Evolutionary conservation across 345 rosid genomes (phyloP).

Genomic region (Mangifera indica): DNA sequence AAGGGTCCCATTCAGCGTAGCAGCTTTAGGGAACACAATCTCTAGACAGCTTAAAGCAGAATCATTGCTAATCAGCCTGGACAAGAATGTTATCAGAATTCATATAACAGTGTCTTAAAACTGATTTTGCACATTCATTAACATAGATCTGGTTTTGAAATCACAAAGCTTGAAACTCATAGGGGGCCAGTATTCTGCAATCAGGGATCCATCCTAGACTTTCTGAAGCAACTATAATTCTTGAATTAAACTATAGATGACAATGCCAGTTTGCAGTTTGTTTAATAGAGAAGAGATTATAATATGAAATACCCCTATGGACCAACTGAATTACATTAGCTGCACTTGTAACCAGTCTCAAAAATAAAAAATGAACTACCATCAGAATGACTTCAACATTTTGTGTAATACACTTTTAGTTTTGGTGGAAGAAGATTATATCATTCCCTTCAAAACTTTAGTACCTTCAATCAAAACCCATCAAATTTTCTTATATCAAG

Average conservation of each 20-base stretch:
- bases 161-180: not conserved
- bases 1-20: not conserved
- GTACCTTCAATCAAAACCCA: slow-evolving; percentile 2
- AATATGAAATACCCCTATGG: not conserved
- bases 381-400: not conserved
- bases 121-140: not conserved
- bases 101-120: not conserved
- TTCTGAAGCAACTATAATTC: not conserved
- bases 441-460: not conserved
- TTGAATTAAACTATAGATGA: not conserved
- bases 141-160: not conserved
- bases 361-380: not conserved
- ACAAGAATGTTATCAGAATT: not conserved
- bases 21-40: slow-evolving; percentile 6
- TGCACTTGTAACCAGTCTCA: not conserved
- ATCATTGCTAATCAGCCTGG: not conserved
- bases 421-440: not conserved
- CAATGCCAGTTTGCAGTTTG: not conserved
- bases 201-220: not conserved
- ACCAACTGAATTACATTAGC: not conserved
- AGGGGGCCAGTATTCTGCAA: not conserved
- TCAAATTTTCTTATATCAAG: not conserved
- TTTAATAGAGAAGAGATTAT: too few relatives aligned
- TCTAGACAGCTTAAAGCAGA: not conserved
- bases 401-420: not conserved